Base-by-base conservation (phyloP, 805 yeast species). In the Candida orba region DNA sequence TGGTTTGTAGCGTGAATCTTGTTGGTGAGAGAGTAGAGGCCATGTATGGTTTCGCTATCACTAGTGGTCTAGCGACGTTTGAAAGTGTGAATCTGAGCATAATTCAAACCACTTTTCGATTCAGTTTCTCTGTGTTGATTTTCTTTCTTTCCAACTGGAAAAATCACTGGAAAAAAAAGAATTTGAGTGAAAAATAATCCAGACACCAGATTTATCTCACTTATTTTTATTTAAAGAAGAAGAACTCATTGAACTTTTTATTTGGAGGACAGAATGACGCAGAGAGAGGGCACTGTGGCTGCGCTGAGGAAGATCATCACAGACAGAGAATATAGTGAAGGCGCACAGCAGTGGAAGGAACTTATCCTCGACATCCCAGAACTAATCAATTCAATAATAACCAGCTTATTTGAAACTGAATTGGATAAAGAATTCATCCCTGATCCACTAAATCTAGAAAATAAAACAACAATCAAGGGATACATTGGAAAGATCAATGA, bases 391-490 rank as follows among this genome's bases (percentile, higher is more conserved):
- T n/a, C 34, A 2, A 41, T 54, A 2, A 41, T 56, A 3, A 14
- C 20, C 1, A 30, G 42, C 1, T 35, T 31, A 1, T 56, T 50
- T 36, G 13, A 35, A 7, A 13, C 35, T 5, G 30, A 41, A 1
- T 22, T 41, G 10, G 42, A 42, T 7, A 32, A 37, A 5, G 35
- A 31, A 6, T 34, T 43, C 9, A n/a, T 49, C 0, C 31, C 37
- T 22, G 49, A 49, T 20, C 48, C 56, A 1, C 38, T 49, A n/a
- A 48, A 45, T 15, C 36, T 45, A 6, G 15, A 15, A 0, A 24
- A 24, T 10, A 29, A 4, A 5, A 37, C 39, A 18, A 43, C 57
- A 2, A 25, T 54, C 3, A 38, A 40, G 8, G 24, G 41, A 8
- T 52, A 46, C 36, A 41, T 30, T n/a, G 39, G 37, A 2, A 37